Evolutionary conservation across 139 green algal genomes (phyloP), one percentile per base, ranked within the genome.

Genomic region (Pseudopediastrum boryanum): DNA sequence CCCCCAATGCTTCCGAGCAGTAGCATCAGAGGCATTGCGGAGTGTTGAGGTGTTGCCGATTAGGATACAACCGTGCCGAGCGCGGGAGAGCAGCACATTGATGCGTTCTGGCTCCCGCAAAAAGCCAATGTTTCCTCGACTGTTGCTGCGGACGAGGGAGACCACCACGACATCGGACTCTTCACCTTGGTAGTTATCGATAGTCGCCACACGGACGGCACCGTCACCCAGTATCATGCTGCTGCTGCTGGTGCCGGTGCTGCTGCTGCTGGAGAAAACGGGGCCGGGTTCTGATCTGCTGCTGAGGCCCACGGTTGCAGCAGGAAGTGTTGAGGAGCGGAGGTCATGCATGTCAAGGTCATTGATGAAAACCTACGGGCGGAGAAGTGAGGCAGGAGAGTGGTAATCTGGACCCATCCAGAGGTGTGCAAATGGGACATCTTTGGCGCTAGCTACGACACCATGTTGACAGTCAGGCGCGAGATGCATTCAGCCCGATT

Each of bases 161-260:
- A 86, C 65, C 29, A 95, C 86, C 31, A 94, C 75, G 35, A 96
- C 68, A 33, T 90, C 86, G 33, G 84, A 75, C 64, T 96, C 87
- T 78, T 95, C 92, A 27, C 92, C 91, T 80, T 93, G 90, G 69
- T 88, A 96, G 78, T 94, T 94, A 83, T 94, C 92, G 59, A 96
- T 87, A 16, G 92, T 94, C 43, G 92, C 90, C 4, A 93, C 63
- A 9, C 92, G 76, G 16, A 94, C 80, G 31, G 50, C 83, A 31
- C 4, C 4, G 38, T 4, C n/a, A n/a, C n/a, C n/a, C n/a, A n/a
- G n/a, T n/a, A n/a, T n/a, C n/a, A n/a, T n/a, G n/a, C n/a, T n/a
- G n/a, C n/a, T n/a, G n/a, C n/a, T n/a, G n/a, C n/a, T n/a, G n/a
- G n/a, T n/a, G n/a, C n/a, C n/a, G n/a, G n/a, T n/a, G n/a, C n/a